A percentile compares a stretch with the other conserved stretches of the same genome.
These are phyloP conservation scores for Globisporangium yorkense DNA, from an alignment of 352 stramenopile species.

Conservation along the genomic window DNA sequence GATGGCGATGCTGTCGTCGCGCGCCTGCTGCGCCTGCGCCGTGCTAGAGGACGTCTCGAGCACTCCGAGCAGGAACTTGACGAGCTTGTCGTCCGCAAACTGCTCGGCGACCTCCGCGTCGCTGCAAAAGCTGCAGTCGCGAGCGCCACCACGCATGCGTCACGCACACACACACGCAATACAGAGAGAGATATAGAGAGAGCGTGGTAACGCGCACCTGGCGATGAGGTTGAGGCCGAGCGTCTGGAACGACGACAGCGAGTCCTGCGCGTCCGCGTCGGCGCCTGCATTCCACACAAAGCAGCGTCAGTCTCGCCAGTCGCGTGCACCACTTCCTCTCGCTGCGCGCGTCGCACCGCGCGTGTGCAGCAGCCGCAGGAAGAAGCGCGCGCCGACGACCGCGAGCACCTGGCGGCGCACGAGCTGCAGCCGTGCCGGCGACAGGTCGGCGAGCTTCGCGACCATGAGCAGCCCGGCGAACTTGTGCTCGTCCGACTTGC, in stretches of 20 bases:
- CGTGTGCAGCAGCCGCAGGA: conserved; percentile 71
- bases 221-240: conserved; percentile 79
- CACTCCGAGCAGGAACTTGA: conserved; percentile 50
- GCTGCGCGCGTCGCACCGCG: conserved; percentile 28
- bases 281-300: conserved; percentile 21
- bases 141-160: background rate
- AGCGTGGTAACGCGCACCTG: conserved; percentile 23
- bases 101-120: conserved; percentile 35
- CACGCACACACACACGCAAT: background rate
- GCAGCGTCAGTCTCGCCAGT: background rate
- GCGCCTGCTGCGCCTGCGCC: conserved; percentile 25
- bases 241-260: conserved; percentile 65
- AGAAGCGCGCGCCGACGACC: conserved; percentile 64
- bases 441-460: conserved; percentile 63
- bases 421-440: conserved; percentile 32
- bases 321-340: no score
- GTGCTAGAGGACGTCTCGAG: conserved; percentile 21
- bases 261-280: conserved; percentile 24
- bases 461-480: conserved; percentile 85
- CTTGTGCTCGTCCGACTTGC: conserved; percentile 80
- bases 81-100: conserved; percentile 65
- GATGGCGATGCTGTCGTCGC: conserved; percentile 46
- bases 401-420: conserved; percentile 56
- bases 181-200: background rate
- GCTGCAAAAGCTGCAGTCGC: conserved; percentile 47